Evolutionary conservation across 208 protist genomes (phyloP), one percentile per base, ranked within the genome.

Genomic region (Wallacemonas sp.): DNA sequence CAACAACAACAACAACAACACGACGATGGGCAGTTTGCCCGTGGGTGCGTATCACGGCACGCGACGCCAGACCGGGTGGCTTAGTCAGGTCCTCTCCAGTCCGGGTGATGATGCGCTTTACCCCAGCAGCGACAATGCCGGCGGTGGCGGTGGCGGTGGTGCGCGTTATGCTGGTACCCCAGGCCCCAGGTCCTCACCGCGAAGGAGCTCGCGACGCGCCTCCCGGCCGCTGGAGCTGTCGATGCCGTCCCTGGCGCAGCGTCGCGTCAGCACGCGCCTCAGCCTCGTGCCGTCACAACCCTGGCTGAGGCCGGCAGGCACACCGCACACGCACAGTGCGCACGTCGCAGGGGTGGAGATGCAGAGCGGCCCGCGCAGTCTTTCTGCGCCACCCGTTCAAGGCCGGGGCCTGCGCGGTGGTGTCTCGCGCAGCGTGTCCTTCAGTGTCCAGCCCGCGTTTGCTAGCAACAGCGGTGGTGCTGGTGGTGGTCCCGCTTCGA

Each of bases 181-280:
- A n/a, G n/a, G n/a, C 44, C n/a, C 44, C 44, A 49, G 4, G 17
- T 49, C 44, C 5, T 5, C 9, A 5, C 44, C 44, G 44, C 44
- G 17, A 49, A 5, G 19, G 44, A 6, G 44, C 19, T 5, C 17
- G 26, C 8, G 24, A 11, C 41, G 41, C 8, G 5, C 21, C 14
- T 58, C 52, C 12, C 2, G 26, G n/a, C 4, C 5, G 29, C 12
- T 58, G 30, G 52, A 39, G 12, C 5, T 58, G 52, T 58, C 52
- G 5, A 58, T 58, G 52, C 52, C 52, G 4, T 58, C 52, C 12
- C 52, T 58, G 12, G 52, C 52, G 3, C 52, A 58, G 52, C 52
- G 52, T 17, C 52, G 52, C 30, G 52, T 58, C 12, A 58, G 52
- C 19, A 24, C 52, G 32, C 52, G 52, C 52, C 19, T 41, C 6